Evolutionary conservation across 176 grass and related monocot genomes (phyloP), one percentile per base, ranked within the genome.

Genomic region (Zea luxurians): DNA sequence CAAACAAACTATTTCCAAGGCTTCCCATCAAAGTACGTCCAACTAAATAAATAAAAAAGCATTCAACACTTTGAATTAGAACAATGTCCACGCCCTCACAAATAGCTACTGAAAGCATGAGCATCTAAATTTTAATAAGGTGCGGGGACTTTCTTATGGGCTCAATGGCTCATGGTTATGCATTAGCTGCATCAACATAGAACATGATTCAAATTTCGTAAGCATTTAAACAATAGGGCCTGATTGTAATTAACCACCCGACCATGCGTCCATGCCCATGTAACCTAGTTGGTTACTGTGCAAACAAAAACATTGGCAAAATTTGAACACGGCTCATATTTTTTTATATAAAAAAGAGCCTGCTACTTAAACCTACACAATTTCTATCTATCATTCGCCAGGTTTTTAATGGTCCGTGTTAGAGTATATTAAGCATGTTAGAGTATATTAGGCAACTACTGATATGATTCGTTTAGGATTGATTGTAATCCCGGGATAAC

Each of bases 21-120:
- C 77, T 52, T 80, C 88, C 83, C 83, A 93, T 83, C 68, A 93
- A 42, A 21, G 80, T 84, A 47, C 82, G 86, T 0, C 91, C 91
- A 65, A 79, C 91, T 91, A 8, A 44, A 65, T n/a, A 37, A 48
- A 86, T 49, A 13, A 83, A 50, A 2, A 80, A 53, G 42, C 57
- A 86, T 76, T 41, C 37, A 10, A 83, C 7, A 2, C 68, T 76
- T n/a, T 11, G 9, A 54, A 74, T 68, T 54, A 75, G 3, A 82
- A 70, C 27, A 27, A 27, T 27, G 27, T 27, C 27, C 27, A 27
- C 27, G 27, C 1, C 18, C 27, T 13, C 9, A 48, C 46, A n/a
- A 12, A 2, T 40, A 13, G 20, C 12, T 17, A 73, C 54, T 36
- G 8, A 54, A 61, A 27, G 35, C 8, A 66, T 46, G 2, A 46